phyloP scores from a whole-genome alignment of 1,284 basidiomycete genomes.

The Fomes fomentarius region DNA sequence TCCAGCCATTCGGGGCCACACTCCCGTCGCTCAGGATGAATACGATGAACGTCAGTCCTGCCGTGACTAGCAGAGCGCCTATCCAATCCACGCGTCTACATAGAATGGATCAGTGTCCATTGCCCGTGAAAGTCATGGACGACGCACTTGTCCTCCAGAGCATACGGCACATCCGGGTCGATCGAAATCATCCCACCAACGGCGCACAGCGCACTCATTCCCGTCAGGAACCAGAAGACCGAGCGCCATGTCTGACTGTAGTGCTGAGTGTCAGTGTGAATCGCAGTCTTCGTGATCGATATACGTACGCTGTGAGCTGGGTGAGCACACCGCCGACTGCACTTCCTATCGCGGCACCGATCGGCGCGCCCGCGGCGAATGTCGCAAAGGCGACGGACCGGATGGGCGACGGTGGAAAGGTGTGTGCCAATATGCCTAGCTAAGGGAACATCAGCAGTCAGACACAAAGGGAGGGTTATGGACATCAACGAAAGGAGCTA shows the following conservation, averaged over 20 bases:
- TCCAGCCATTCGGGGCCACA: conserved; percentile 73
- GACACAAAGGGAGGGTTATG: no score
- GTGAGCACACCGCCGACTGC: conserved; percentile 74
- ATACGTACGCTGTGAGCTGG: conserved; percentile 61
- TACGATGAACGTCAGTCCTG: conserved; percentile 77
- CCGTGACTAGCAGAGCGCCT: conserved; percentile 75
- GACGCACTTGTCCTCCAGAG: conserved; percentile 45
- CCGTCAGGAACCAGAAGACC: no score
- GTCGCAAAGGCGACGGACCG: conserved; percentile 79
- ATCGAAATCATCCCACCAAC: no score
- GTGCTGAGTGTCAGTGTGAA: no score
- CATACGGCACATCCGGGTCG: no score
- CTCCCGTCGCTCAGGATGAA: conserved; percentile 82
- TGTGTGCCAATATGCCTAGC: conserved; percentile 79
- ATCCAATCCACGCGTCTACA: conserved; percentile 77
- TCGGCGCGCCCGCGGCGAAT: conserved; percentile 83
- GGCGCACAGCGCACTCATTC: no score
- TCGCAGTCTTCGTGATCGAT: no score
- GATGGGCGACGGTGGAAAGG: conserved; percentile 69
- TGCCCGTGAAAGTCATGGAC: no score
- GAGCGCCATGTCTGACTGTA: no score
- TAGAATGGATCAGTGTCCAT: neutral
- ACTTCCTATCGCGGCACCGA: conserved; percentile 79
- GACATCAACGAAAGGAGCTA: no score
- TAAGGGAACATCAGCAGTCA: conserved; percentile 27